Evolutionary conservation across 2,329 filamentous ascomycete genomes (phyloP).

Genomic region (Sordariomycetes sp.): DNA sequence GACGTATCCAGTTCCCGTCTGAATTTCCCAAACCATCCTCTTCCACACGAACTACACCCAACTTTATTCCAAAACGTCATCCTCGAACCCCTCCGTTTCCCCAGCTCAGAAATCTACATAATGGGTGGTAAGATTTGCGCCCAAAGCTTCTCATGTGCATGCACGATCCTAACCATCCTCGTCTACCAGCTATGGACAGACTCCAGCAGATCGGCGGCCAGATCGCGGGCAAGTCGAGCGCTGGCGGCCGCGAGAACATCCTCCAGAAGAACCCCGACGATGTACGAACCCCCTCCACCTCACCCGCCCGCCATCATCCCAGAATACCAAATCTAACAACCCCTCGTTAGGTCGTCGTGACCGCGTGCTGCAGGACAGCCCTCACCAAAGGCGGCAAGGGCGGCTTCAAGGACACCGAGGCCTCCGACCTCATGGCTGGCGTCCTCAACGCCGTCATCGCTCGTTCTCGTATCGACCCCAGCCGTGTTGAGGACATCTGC

Average conservation of each 20-base stretch:
- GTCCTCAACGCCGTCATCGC: constrained; percentile 73
- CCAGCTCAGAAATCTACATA: background rate
- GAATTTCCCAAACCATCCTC: background rate
- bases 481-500: constrained; percentile 80
- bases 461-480: constrained; percentile 80
- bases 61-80: background rate
- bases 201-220: constrained; percentile 52
- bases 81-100: background rate
- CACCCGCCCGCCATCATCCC: background rate
- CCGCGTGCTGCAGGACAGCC: constrained; percentile 80
- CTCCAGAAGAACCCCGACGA: constrained; percentile 59
- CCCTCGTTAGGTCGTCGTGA: constrained; percentile 63
- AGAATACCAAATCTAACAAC: constrained; percentile 13
- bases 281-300: constrained; percentile 27
- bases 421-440: constrained; percentile 75
- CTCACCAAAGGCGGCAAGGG: constrained; percentile 91
- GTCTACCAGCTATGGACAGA: constrained; percentile 39
- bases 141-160: background rate
- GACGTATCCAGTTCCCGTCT: background rate
- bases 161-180: background rate
- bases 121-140: constrained; percentile 3
- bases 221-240: constrained; percentile 48
- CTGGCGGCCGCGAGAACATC: constrained; percentile 41
- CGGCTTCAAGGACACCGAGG: constrained; percentile 87
- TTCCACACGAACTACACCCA: background rate